These are phyloP conservation scores for Cyamopsis tetragonoloba DNA, from an alignment of 306 rosid species.

Conservation along the genomic window DNA sequence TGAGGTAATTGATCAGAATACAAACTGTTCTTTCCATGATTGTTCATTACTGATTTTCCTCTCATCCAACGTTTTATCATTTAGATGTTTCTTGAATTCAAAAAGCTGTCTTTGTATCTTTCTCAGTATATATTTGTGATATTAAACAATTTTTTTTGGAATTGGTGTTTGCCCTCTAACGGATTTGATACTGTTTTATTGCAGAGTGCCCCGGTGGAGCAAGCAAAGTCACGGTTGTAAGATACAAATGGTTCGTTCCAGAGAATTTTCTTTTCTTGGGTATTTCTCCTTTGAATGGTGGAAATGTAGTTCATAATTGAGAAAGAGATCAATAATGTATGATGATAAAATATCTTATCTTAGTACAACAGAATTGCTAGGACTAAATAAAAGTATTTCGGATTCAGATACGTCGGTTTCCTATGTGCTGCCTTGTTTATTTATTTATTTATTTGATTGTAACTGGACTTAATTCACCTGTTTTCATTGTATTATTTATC, in stretches of 20 bases:
- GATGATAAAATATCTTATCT: background rate
- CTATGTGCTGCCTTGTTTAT: background rate
- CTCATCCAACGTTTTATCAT: no score
- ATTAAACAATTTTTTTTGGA: background rate
- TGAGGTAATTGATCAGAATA: no score
- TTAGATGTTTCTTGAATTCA: background rate
- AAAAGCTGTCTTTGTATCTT: background rate
- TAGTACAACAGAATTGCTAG: constrained; percentile 6
- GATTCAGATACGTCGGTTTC: background rate
- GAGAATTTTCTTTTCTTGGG: background rate
- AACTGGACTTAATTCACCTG: no score
- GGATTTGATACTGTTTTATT: constrained; percentile 17
- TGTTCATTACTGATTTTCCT: no score
- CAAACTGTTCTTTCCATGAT: no score
- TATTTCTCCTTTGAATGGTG: constrained; percentile 7
- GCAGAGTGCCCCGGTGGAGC: constrained; percentile 41
- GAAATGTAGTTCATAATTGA: constrained; percentile 5
- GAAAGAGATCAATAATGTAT: constrained; percentile 15
- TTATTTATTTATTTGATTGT: no score
- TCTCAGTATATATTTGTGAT: background rate
- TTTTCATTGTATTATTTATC: no score
- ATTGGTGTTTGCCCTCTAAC: constrained; percentile 18
- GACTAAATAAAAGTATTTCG: constrained; percentile 16
- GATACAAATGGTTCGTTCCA: background rate
- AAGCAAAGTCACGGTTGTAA: constrained; percentile 33